Evolutionary conservation across 2,329 filamentous ascomycete genomes (phyloP).

Genomic region (Acephala macrosclerotiorum): DNA sequence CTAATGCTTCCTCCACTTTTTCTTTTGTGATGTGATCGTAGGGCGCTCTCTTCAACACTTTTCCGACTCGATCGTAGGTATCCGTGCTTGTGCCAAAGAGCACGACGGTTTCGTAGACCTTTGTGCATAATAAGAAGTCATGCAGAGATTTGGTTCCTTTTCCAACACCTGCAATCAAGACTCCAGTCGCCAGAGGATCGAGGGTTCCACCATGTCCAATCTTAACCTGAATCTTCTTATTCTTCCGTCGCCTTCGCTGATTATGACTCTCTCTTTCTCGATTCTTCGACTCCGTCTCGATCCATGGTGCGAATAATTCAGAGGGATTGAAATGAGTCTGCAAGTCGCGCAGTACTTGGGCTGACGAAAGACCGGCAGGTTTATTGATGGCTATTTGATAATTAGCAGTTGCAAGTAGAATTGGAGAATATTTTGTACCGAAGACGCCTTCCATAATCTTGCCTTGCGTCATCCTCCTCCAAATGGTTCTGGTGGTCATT

Average conservation of each 20-base stretch:
- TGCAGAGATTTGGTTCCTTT: slow-evolving; percentile 84
- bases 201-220: slow-evolving; percentile 96
- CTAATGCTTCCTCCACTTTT: slow-evolving; percentile 78
- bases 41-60: slow-evolving; percentile 76
- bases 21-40: slow-evolving; percentile 85
- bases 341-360: slow-evolving; percentile 87
- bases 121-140: slow-evolving; percentile 85
- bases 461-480: slow-evolving; percentile 42
- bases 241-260: slow-evolving; percentile 65
- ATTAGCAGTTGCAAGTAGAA: slow-evolving; percentile 19
- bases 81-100: slow-evolving; percentile 93
- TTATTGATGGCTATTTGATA: slow-evolving; percentile 85
- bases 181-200: slow-evolving; percentile 91
- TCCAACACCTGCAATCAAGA: slow-evolving; percentile 88
- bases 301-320: slow-evolving; percentile 77
- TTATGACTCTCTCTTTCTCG: slow-evolving; percentile 63
- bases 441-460: slow-evolving; percentile 69
- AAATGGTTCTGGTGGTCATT: slow-evolving; percentile 34
- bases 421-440: slow-evolving; percentile 50
- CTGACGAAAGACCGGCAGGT: slow-evolving; percentile 84
- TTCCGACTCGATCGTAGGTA: slow-evolving; percentile 87
- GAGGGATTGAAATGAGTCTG: slow-evolving; percentile 87
- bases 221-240: slow-evolving; percentile 77
- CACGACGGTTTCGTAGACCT: slow-evolving; percentile 89
- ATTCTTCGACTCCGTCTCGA: slow-evolving; percentile 66